Conservation (phyloP, 75 land plant species). For the Picea glauca region DNA sequence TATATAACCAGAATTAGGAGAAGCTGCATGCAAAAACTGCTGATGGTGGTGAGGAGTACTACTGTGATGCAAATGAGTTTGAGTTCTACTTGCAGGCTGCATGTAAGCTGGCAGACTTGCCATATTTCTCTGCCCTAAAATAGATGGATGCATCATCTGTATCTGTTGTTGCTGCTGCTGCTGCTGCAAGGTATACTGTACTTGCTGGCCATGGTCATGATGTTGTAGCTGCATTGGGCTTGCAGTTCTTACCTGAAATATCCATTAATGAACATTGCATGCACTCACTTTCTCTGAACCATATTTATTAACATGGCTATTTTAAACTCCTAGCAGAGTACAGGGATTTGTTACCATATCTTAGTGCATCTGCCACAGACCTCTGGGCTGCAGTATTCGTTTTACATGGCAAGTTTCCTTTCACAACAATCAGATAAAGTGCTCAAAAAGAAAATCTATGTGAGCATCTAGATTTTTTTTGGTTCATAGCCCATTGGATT, state of each 20-base stretch:
- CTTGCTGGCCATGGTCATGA: not conserved
- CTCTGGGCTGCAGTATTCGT: not conserved
- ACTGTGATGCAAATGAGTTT: too few species aligned
- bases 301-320: not conserved
- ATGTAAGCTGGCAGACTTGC: not conserved
- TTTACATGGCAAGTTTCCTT: slow-evolving; percentile 1
- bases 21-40: not conserved
- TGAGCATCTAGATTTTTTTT: too few species aligned
- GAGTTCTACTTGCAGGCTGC: too few species aligned
- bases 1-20: not conserved
- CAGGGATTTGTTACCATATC: not conserved
- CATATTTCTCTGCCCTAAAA: not conserved
- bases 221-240: not conserved
- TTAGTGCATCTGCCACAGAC: not conserved
- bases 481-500: too few species aligned
- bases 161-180: not conserved
- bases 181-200: not conserved
- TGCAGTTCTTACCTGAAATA: not conserved
- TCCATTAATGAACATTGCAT: too few species aligned
- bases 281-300: not conserved
- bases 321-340: not conserved
- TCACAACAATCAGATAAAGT: too few species aligned
- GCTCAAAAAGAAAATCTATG: too few species aligned
- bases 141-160: not conserved
- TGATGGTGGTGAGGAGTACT: not conserved